Evolutionary conservation across 129 eudicot genomes (phyloP), one percentile per base, ranked within the genome.

Genomic region (Chrysanthemum lavandulifolium): DNA sequence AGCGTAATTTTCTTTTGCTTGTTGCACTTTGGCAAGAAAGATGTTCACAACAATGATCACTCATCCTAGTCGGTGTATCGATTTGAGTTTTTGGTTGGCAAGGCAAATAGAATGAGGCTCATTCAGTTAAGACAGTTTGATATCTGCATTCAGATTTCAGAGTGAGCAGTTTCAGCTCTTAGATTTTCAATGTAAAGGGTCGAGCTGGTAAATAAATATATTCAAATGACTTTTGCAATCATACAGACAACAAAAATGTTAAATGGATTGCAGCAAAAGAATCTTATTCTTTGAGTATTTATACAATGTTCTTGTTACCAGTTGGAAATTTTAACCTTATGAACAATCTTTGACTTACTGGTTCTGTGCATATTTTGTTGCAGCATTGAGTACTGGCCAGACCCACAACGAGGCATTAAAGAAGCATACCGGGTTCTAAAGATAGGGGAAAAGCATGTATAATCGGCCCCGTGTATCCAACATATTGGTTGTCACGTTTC

Each of bases 351-450:
- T 40, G 45, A 40, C 45, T 40, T 40, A 40, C 7, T 8, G 45
- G 45, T 40, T 40, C 45, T 40, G 45, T 40, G 45, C 45, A 13
- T 63, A 13, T 62, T 23, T 57, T 14, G 4, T 54, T 69, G 58
- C 81, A 83, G 83, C 76, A 83, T 79, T 56, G 86, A 83, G 65
- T 83, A 83, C 81, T 83, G 84, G 87, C 84, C 87, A 10, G 87
- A 83, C 80, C 87, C 87, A 4, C 84, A 83, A 71, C 84, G 81
- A 71, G 84, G 87, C 15, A 79, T 82, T 19, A 82, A 45, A 73
- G 83, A 82, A 74, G 86, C 83, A 53, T 83, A 75, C 50, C 71
- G 83, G 65, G 83, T 79, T 40, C 72, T 82, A 52, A 82, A 65
- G 69, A 69, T 79, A 55, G 83, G 87, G 87, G 87, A 9, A 78